A percentile compares a stretch with the other conserved stretches of the same genome.
These are phyloP conservation scores for Phlebiopsis flavidoalba DNA, from an alignment of 768 basidiomycete genomes.

Conservation along the genomic window DNA sequence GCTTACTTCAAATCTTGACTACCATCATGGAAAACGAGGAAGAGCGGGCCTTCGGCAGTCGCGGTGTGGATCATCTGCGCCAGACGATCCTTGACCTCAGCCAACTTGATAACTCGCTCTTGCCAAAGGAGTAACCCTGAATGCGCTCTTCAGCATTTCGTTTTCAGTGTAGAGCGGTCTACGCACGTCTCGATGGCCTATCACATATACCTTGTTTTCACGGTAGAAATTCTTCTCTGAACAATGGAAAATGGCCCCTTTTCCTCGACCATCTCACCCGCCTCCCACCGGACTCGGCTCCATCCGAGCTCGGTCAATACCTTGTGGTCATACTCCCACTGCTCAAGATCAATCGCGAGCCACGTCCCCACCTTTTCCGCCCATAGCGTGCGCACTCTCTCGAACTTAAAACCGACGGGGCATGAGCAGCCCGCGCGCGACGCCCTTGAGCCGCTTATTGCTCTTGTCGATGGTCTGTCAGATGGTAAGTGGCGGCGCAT, in stretches of 20 bases:
- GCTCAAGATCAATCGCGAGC: slow-evolving; percentile 79
- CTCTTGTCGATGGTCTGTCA: slow-evolving; percentile 71
- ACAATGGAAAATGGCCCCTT: slow-evolving; percentile 60
- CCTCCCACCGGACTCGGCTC: slow-evolving; percentile 52
- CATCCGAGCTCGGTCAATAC: slow-evolving; percentile 84
- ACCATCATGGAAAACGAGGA: slow-evolving; percentile 78
- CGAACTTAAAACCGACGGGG: slow-evolving; percentile 61
- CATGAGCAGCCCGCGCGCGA: slow-evolving; percentile 45
- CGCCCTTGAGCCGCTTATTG: slow-evolving; percentile 71
- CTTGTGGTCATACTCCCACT: slow-evolving; percentile 74
- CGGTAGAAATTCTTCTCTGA: slow-evolving; percentile 55
- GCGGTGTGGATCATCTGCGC: slow-evolving; percentile 38
- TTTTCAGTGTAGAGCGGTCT: too few species aligned
- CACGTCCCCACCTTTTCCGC: slow-evolving; percentile 59
- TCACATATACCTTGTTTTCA: slow-evolving; percentile 59
- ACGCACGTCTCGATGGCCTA: slow-evolving; percentile 36
- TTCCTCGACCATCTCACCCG: slow-evolving; percentile 39
- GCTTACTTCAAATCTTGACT: slow-evolving; percentile 70
- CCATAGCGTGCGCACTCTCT: slow-evolving; percentile 63
- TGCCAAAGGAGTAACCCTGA: slow-evolving; percentile 66
- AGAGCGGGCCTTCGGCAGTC: slow-evolving; percentile 50
- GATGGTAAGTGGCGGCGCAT: background rate
- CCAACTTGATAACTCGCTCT: slow-evolving; percentile 49
- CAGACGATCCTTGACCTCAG: slow-evolving; percentile 48
- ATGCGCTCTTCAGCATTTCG: background rate